Conservation (phyloP, 1,284 basidiomycete genomes). For the Vanrija sp. region DNA sequence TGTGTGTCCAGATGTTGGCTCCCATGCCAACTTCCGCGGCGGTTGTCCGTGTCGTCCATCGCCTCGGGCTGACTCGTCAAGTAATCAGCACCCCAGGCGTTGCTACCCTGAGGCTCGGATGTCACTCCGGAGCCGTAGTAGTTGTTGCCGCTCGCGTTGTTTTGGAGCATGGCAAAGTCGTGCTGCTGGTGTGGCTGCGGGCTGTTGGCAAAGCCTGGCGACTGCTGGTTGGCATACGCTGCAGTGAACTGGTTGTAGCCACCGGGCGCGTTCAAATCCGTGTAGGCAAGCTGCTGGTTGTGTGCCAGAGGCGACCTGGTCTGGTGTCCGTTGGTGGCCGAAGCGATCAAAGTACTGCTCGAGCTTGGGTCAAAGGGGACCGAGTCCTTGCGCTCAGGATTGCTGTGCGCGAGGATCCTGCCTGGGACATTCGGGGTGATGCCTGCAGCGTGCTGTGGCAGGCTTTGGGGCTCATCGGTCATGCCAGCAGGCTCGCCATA, state of each 20-base stretch:
- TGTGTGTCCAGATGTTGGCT: conserved; percentile 3
- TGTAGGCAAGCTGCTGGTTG: conserved; percentile 7
- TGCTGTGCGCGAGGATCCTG: conserved; percentile 1
- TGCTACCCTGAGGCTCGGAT: background rate
- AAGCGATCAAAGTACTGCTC: conserved; percentile 38
- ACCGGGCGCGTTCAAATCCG: too few relatives aligned
- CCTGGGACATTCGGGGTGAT: background rate
- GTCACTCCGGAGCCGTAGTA: background rate
- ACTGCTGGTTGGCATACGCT: background rate
- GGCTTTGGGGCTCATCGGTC: conserved; percentile 28
- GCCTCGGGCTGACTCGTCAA: background rate
- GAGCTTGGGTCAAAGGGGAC: conserved; percentile 35
- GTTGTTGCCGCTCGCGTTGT: background rate
- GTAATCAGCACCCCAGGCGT: background rate
- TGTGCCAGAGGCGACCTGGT: background rate
- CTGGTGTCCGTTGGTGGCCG: conserved; percentile 14
- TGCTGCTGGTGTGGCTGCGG: conserved; percentile 10
- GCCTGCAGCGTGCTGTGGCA: background rate
- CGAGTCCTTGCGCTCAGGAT: conserved; percentile 31
- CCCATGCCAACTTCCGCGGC: conserved; percentile 13
- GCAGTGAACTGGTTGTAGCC: too few relatives aligned
- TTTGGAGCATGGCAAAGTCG: conserved; percentile 1
- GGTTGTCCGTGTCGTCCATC: conserved; percentile 1
- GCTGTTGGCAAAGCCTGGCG: conserved; percentile 1
- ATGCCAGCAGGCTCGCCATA: background rate